Evolutionary conservation across 345 rosid genomes (phyloP).

Genomic region (Salix koriyanagi): DNA sequence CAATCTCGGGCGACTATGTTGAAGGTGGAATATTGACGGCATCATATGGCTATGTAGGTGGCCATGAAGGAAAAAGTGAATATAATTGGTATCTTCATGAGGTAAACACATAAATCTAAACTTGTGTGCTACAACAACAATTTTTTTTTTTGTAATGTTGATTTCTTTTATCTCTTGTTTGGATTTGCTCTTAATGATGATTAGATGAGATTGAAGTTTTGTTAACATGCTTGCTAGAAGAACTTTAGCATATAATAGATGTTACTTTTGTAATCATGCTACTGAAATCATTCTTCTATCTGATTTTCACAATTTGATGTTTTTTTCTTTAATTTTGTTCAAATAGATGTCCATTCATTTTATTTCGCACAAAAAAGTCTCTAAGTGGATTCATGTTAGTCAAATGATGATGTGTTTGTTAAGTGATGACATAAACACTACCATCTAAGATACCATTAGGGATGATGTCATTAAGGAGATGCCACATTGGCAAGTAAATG

Average conservation of each 20-base stretch:
- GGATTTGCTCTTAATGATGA: background rate
- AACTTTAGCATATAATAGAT: background rate
- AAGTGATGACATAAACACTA: no score
- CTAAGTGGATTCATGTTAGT: no score
- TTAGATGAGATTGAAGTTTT: background rate
- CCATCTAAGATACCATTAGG: no score
- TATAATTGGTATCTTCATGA: slow-evolving; percentile 90
- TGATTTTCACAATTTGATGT: no score
- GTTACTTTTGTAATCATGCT: background rate
- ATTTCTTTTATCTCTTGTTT: background rate
- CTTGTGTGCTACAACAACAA: background rate
- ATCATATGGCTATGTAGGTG: slow-evolving; percentile 94
- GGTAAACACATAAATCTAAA: slow-evolving; percentile 42
- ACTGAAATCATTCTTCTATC: background rate
- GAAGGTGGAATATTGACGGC: slow-evolving; percentile 89
- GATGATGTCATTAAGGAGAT: no score
- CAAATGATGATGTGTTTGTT: no score
- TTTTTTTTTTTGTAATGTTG: background rate
- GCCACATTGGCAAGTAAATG: no score
- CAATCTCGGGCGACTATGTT: slow-evolving; percentile 77
- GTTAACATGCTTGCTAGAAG: no score
- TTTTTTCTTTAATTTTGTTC: no score
- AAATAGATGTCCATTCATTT: no score
- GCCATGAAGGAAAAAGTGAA: slow-evolving; percentile 86
- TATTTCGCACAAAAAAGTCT: no score